Base-by-base conservation (phyloP, 495 filamentous ascomycete species). In the Hypoxylon fuscum region DNA sequence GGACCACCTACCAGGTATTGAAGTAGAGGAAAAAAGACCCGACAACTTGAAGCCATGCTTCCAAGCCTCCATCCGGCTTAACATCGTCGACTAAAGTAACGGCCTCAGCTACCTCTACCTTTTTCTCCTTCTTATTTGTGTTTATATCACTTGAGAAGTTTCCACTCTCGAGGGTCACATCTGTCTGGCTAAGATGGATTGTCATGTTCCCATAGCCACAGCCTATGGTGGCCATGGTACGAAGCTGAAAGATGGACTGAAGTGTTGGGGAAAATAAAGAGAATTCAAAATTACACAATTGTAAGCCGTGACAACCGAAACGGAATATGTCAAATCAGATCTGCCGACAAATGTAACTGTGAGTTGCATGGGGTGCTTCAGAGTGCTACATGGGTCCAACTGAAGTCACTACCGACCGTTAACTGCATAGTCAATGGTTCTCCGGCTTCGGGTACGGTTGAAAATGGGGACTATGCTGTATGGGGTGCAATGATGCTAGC, bases 11-110 rank as follows among this genome's bases (percentile, higher is more conserved):
- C 85, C 83, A 88, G 68, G 82, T 81, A 59, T 88, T 87, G 64
- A 86, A 83, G 63, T 83, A 84, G 8, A 87, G 68, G 45, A 80
- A 79, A 55, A 79, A 87, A 0, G 81, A 77, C 0, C 82, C 83
- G 12, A 83, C 32, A 1, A 85, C 81, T 62, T 87, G 84, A 7
- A 83, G 68, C 79, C 81, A 86, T 31, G 81, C 72, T 11, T 45
- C 58, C 11, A 81, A 42, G 4, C 78, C 82, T 2, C 71, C 65
- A 43, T 65, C 62, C 17, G 56, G 52, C 12, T 34, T 37, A 3
- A 1, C 31, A 20, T 68, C 55, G 3, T 54, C 43, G 10, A 37
- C 32, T 5, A 15, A 5, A 8, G 29, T 14, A 15, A 40, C 20
- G 10, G 45, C 48, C 14, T 52, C 47, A 15, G 41, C 22, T 11